phyloP scores from a whole-genome alignment of 106 monocot genomes.

The Dendrobium chrysotoxum region DNA sequence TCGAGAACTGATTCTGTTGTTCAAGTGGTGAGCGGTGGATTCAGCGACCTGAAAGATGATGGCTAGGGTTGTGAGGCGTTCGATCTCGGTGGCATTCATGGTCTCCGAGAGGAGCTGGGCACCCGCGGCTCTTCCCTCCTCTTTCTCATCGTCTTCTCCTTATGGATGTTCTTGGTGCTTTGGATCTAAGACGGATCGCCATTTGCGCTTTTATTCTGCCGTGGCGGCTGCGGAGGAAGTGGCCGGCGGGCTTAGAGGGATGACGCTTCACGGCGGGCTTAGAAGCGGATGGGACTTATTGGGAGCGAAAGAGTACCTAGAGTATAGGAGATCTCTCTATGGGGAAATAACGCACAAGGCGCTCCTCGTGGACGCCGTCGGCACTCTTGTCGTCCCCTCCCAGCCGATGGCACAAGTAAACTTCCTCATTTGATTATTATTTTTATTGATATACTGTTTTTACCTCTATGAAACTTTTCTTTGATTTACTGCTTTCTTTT shows the following conservation, averaged over 20 bases:
- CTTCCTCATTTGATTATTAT: background rate
- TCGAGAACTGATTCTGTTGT: background rate
- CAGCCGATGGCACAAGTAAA: constrained; percentile 85
- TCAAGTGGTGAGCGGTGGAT: background rate
- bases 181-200: background rate
- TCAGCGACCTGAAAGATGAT: background rate
- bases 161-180: background rate
- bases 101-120: background rate
- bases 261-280: background rate
- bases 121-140: too few relatives aligned
- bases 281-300: background rate
- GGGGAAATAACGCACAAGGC: constrained; percentile 92
- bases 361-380: constrained; percentile 90
- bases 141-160: background rate
- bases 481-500: background rate
- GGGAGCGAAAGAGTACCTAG: constrained; percentile 56
- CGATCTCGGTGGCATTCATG: background rate
- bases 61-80: constrained; percentile 3
- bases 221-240: background rate
- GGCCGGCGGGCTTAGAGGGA: background rate
- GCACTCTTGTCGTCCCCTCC: constrained; percentile 78
- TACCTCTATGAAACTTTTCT: background rate
- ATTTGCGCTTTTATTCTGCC: constrained; percentile 5
- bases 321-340: constrained; percentile 68
- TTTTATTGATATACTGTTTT: background rate